These are phyloP conservation scores for Astraeus odoratus DNA, from an alignment of 768 basidiomycete species.

Conservation along the genomic window DNA sequence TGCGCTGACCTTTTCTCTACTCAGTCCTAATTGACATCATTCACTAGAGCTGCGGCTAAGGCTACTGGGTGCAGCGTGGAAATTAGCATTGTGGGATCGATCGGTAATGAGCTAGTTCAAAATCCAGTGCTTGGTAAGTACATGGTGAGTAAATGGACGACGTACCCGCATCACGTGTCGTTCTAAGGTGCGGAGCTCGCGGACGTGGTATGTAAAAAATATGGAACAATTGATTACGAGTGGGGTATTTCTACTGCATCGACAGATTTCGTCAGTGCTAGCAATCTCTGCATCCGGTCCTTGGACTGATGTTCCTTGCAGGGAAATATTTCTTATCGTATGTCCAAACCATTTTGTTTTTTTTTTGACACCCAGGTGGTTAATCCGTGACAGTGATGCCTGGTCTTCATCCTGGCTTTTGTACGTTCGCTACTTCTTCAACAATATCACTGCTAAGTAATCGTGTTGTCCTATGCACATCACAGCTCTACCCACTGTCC, in stretches of 20 bases:
- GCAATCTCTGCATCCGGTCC: neutral
- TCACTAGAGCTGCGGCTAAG: slow-evolving; percentile 51
- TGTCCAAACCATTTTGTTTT: neutral
- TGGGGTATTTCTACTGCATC: slow-evolving; percentile 68
- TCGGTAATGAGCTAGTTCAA: slow-evolving; percentile 55
- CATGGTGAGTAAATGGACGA: neutral
- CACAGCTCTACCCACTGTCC: slow-evolving; percentile 67
- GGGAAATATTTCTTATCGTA: slow-evolving; percentile 67
- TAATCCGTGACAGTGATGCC: slow-evolving; percentile 39
- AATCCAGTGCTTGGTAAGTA: slow-evolving; percentile 53
- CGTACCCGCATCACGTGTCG: neutral
- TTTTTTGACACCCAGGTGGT: neutral
- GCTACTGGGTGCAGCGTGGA: slow-evolving; percentile 59
- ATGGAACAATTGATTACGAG: slow-evolving; percentile 55
- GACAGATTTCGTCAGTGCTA: slow-evolving; percentile 67
- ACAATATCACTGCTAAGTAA: neutral
- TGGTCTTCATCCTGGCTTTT: slow-evolving; percentile 66
- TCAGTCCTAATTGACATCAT: neutral
- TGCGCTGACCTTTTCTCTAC: neutral
- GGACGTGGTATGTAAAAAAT: slow-evolving; percentile 51
- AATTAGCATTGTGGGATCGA: slow-evolving; percentile 28
- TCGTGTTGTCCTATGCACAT: neutral
- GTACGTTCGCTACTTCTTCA: slow-evolving; percentile 11
- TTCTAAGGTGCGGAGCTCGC: slow-evolving; percentile 58
- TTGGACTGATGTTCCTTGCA: slow-evolving; percentile 1